Base-by-base conservation (phyloP, 805 yeast species). In the Nakazawaea wickerhamii region DNA sequence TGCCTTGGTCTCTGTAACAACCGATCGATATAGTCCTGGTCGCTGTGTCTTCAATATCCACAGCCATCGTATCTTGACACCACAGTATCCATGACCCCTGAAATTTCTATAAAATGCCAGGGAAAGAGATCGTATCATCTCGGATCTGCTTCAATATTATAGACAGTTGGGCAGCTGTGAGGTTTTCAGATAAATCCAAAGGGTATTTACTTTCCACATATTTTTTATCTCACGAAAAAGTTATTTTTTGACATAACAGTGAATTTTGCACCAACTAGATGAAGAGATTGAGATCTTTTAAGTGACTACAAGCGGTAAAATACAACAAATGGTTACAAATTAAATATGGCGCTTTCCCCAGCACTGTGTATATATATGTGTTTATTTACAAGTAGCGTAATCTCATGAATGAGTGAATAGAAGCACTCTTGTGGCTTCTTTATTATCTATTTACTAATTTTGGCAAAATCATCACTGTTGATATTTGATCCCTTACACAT, bases 401-500 rank as follows among this genome's bases (percentile, higher is more conserved):
- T n/a, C n/a, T n/a, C n/a, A n/a, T n/a, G n/a, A n/a, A n/a, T n/a
- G n/a, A n/a, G n/a, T 4, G 11, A 10, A 10, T 3, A 28, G n/a
- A 10, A 13, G 15, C 10, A 23, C 7, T 23, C 10, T 10, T 23
- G 10, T 23, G 10, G 10, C 7, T 23, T 23, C 26, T 23, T 23
- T 23, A 8, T 9, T 11, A 8, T 9, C 17, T 28, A 8, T 13
- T 9, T 11, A 6, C 20, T 2, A 15, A n/a, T 31, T 23, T 20
- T 39, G 17, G 9, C 14, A 32, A 74, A 71, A 46, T 73, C 77
- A 1, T 41, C 51, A 11, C 50, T 60, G 1, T 51, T 51, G 22
- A 75, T 72, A 15, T 67, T 68, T 3, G 78, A 67, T 48, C 65
- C 64, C 8, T 52, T 58, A 55, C 81, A 76, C 78, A 75, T 71